A percentile compares a stretch with the other conserved stretches of the same genome.
These are phyloP conservation scores for Backusella mclennaniae DNA, from an alignment of 192 early-diverging fungal species.

Conservation along the genomic window DNA sequence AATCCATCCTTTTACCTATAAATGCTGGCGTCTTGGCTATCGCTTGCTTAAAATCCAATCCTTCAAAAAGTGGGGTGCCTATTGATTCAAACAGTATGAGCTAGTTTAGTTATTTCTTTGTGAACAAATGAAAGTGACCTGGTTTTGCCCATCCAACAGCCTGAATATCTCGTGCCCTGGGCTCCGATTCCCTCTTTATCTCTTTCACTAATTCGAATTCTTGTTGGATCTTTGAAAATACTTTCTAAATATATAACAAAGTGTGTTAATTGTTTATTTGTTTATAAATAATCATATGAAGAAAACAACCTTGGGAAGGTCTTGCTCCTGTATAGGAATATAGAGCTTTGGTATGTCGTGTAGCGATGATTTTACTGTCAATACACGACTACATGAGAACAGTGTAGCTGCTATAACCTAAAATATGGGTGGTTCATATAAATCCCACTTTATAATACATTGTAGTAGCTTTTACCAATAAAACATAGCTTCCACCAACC, in stretches of 20 bases:
- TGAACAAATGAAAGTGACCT: slow-evolving; percentile 18
- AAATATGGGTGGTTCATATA: neutral
- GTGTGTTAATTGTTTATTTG: neutral
- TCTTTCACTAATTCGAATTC: slow-evolving; percentile 37
- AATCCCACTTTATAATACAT: neutral
- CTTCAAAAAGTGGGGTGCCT: slow-evolving; percentile 36
- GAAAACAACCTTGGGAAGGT: slow-evolving; percentile 42
- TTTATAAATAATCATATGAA: slow-evolving; percentile 2
- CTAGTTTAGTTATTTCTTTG: neutral
- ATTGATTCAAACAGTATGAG: neutral
- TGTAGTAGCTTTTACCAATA: slow-evolving; percentile 31
- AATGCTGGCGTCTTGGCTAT: slow-evolving; percentile 52
- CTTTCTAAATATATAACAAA: slow-evolving; percentile 28
- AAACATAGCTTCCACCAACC: slow-evolving; percentile 45
- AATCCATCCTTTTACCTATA: slow-evolving; percentile 36
- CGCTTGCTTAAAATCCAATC: slow-evolving; percentile 50
- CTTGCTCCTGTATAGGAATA: slow-evolving; percentile 41
- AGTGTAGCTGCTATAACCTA: slow-evolving; percentile 45
- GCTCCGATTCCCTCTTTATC: slow-evolving; percentile 38
- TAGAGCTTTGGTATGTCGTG: slow-evolving; percentile 52
- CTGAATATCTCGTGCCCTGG: slow-evolving; percentile 38
- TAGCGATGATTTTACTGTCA: slow-evolving; percentile 42
- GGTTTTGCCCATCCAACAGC: slow-evolving; percentile 53
- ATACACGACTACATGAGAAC: slow-evolving; percentile 47
- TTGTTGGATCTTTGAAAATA: slow-evolving; percentile 42